Conservation (phyloP, 345 rosid genomes). For the Boechera retrofracta region DNA sequence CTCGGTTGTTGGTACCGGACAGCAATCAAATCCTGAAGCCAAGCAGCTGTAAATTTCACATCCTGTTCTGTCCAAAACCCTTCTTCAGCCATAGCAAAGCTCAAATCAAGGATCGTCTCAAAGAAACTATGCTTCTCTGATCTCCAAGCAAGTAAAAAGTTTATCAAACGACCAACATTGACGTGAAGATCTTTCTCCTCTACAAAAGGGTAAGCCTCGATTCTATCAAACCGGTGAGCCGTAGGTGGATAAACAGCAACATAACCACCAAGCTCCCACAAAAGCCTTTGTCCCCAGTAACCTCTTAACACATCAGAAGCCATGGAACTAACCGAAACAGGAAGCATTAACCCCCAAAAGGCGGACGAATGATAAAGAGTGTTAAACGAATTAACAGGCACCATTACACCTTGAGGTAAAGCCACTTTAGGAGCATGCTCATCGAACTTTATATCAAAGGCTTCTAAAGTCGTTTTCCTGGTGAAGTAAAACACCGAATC, state of each 20-base stretch:
- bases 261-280: conserved; percentile 98
- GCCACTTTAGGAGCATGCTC: conserved; percentile 92
- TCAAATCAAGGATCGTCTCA: conserved; percentile 85
- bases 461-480: conserved; percentile 74
- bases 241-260: conserved; percentile 97
- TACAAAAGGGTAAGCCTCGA: conserved; percentile 88
- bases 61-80: conserved; percentile 96
- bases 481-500: conserved; percentile 98
- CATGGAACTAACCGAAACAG: conserved; percentile 94
- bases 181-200: conserved; percentile 99
- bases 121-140: conserved; percentile 84
- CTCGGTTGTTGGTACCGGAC: conserved; percentile 98
- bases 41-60: conserved; percentile 85
- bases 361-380: conserved; percentile 92
- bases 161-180: conserved; percentile 85
- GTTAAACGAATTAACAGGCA: conserved; percentile 89
- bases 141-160: conserved; percentile 90
- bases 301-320: conserved; percentile 99
- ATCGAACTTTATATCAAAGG: conserved; percentile 93
- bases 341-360: conserved; percentile 99
- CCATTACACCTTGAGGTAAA: conserved; percentile 94
- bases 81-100: conserved; percentile 92
- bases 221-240: conserved; percentile 77
- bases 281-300: conserved; percentile 94
- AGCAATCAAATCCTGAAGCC: conserved; percentile 97